Base-by-base conservation (phyloP, 495 filamentous ascomycete genomes). In the Aspergillus carlsbadensis region DNA sequence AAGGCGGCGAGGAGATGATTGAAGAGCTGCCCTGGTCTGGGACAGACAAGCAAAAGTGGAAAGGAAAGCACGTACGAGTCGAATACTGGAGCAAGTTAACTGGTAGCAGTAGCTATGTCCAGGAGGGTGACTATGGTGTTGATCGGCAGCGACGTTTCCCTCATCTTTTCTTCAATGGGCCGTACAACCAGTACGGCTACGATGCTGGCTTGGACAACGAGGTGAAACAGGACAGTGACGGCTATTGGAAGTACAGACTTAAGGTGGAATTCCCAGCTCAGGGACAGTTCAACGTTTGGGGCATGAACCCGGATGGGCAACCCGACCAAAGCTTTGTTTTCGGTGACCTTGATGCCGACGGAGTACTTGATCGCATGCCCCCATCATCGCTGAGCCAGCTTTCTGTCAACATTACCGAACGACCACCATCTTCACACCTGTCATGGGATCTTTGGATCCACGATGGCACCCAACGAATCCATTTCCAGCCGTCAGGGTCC, bases 201-300 rank as follows among this genome's bases (percentile, higher is more conserved):
- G 87, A 89, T 69, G 76, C 80, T 1, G 87, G 87, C 2, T 49
- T 87, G 37, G 65, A 76, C 5, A 84, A 85, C 35, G 61, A 72
- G 15, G 80, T 87, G 66, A 66, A 76, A 35, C 76, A 84, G 49
- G 71, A 81, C 26, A 62, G 64, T 1, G 74, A 83, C 61, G 81
- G 82, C 10, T 70, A 71, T 6, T 89, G 86, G 86, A 71, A 78
- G 17, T 79, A 81, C 62, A 73, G 83, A 47, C 84, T 84, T 59
- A 80, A 87, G 79, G 70, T 79, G 3, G 86, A 89, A 59, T 88
- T 80, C 79, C 86, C 86, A 10, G 76, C 80, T 11, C 69, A 77
- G 37, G 84, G 84, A 57, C 83, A 86, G 56, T 69, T 88, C 55
- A 89, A 87, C 59, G 73, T 83, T 2, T 89, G 86, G 86, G 86